Conservation (phyloP, 1,284 basidiomycete species). For the Ganoderma multipileum region DNA sequence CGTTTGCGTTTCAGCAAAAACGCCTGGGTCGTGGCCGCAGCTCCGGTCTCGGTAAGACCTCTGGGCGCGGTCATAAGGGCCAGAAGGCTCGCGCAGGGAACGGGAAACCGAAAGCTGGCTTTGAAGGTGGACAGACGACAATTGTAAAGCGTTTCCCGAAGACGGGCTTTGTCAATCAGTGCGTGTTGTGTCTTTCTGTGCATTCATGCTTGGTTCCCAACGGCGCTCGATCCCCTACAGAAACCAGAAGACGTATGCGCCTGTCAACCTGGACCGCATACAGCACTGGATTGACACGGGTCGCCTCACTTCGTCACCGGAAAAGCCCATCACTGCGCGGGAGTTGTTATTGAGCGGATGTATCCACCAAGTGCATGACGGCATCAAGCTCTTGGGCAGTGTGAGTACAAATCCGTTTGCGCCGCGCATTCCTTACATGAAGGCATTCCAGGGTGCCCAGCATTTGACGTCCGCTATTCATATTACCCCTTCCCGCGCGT, state of each 20-base stretch:
- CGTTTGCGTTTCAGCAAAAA: constrained; percentile 73
- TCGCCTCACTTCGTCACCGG: constrained; percentile 79
- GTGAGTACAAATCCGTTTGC: constrained; percentile 49
- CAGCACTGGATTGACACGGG: constrained; percentile 93
- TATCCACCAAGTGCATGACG: constrained; percentile 87
- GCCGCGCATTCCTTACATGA: background rate
- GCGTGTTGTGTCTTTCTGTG: constrained; percentile 43
- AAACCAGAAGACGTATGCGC: constrained; percentile 77
- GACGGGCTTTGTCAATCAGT: constrained; percentile 94
- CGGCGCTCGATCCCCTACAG: constrained; percentile 44
- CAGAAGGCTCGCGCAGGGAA: constrained; percentile 93
- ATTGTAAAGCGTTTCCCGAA: constrained; percentile 94
- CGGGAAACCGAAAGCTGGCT: constrained; percentile 84
- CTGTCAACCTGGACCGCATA: constrained; percentile 87
- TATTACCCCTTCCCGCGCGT: constrained; percentile 87
- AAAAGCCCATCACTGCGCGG: constrained; percentile 87
- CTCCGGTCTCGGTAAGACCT: constrained; percentile 90
- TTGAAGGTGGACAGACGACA: constrained; percentile 97
- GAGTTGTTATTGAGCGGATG: constrained; percentile 88
- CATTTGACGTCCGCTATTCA: constrained; percentile 80
- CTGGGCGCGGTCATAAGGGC: constrained; percentile 95
- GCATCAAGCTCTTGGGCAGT: constrained; percentile 91
- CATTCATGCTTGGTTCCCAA: constrained; percentile 7
- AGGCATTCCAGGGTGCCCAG: constrained; percentile 59
- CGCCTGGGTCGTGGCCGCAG: constrained; percentile 94